Percentiles rank a stretch among this genome's conserved stretches.
Conservation (phyloP, 176 grass and related monocot genomes). For the Oryza meyeriana region DNA sequence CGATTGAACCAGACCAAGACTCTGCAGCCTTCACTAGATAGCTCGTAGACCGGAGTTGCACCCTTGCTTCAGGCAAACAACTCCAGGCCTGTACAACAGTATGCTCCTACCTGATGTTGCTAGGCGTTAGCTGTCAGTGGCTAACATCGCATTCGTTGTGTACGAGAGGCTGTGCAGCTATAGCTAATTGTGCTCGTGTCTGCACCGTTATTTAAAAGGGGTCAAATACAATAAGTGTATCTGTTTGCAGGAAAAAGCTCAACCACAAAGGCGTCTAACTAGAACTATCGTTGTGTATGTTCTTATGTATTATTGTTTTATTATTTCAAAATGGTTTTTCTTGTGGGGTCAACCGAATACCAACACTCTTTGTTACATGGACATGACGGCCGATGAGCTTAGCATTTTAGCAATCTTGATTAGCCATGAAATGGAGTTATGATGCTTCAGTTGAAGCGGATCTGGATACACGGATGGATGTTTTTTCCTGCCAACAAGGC, state of each 20-base stretch:
- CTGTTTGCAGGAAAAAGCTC: not conserved
- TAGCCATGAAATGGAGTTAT: not conserved
- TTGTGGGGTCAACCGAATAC: not conserved
- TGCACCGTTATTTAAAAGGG: constrained; percentile 1
- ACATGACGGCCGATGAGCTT: not conserved
- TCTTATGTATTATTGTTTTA: constrained; percentile 11
- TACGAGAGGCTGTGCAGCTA: constrained; percentile 34
- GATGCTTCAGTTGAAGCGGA: not conserved
- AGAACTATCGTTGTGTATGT: constrained; percentile 28
- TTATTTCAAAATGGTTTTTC: not conserved
- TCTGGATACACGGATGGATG: not conserved
- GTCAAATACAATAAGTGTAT: constrained; percentile 28
- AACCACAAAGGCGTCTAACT: constrained; percentile 24
- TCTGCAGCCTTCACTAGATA: constrained; percentile 41
- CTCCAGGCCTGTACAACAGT: constrained; percentile 45
- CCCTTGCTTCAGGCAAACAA: constrained; percentile 22
- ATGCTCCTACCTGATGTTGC: constrained; percentile 13
- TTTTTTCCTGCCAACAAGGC: not conserved
- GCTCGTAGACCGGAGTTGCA: constrained; percentile 9
- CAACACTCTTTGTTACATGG: not conserved
- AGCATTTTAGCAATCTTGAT: not conserved
- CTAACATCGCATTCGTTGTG: constrained; percentile 15
- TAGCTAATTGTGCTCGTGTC: constrained; percentile 31
- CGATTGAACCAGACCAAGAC: constrained; percentile 46
- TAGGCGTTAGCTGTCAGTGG: constrained; percentile 4